Base-by-base conservation (phyloP, 2,329 filamentous ascomycete species). In the Hypoxylon sp. region DNA sequence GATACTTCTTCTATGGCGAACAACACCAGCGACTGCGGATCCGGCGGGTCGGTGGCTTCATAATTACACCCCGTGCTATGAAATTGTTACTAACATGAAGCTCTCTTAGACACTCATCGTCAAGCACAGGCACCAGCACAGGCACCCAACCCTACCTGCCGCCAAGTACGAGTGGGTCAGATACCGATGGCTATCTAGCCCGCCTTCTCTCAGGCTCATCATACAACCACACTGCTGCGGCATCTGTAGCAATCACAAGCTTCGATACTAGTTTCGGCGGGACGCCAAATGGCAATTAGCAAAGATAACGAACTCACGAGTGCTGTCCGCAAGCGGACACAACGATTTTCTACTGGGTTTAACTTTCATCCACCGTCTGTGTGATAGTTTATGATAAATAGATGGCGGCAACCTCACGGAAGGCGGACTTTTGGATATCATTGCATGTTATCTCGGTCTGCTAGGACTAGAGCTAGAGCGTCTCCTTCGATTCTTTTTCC, bases 41-140 rank as follows among this genome's bases (percentile, higher is more conserved):
- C 58, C 6, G 30, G 37, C 44, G 43, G 56, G 65, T 67, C 4
- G 59, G 65, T 67, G 17, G 26, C 24, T 17, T n/a, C 24, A 15
- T 6, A n/a, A n/a, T 6, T 4, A 34, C 10, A n/a, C 8, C 43
- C 24, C 57, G 46, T 10, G 1, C 13, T 43, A 6, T 26, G 28
- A 46, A 6, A 2, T 13, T 5, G 6, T 34, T 7, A 20, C 59
- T 68, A 49, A 68, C 44, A 17, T 52, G 2, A 6, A 48, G 32
- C n/a, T 8, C 39, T 17, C 39, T n/a, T 30, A 73, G 71, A 19
- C 65, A 70, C 49, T 6, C 6, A 2, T 49, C 62, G 8, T 52
- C 41, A 3, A 32, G 37, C 37, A 56, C 63, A 32, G 6, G 59
- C n/a, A 20, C 57, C 11, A 56, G n/a, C 61, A 69, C 11, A n/a